These are phyloP conservation scores for Neltuma alba DNA, from an alignment of 306 rosid genomes.

Conservation along the genomic window DNA sequence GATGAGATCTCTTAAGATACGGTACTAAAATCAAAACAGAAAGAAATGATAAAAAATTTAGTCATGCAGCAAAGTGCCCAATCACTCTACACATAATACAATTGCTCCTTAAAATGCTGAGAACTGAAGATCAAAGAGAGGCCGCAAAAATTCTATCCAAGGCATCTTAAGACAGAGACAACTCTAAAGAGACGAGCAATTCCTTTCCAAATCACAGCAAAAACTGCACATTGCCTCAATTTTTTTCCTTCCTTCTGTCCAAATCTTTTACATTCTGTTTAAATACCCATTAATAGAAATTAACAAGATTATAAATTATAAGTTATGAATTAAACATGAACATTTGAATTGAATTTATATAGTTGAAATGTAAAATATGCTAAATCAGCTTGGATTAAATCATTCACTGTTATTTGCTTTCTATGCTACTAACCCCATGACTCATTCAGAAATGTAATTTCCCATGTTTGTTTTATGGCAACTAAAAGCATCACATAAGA, in stretches of 20 bases:
- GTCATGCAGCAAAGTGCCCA: neutral
- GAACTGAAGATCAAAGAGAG: neutral
- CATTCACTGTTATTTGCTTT: neutral
- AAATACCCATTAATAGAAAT: constrained; percentile 2
- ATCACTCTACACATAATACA: neutral
- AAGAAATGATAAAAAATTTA: neutral
- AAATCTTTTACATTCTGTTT: constrained; percentile 11
- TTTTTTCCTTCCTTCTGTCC: constrained; percentile 4
- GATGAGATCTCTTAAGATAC: neutral
- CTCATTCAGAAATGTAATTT: neutral
- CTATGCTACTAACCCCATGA: neutral
- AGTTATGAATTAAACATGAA: neutral
- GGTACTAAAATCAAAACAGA: neutral
- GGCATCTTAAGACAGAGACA: constrained; percentile 4
- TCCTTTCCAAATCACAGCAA: constrained; percentile 21
- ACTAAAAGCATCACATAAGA: neutral
- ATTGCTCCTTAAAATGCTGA: neutral
- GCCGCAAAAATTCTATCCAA: constrained; percentile 3
- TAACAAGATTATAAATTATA: neutral
- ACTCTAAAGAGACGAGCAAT: neutral
- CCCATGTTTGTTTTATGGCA: neutral
- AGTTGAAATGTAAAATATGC: neutral
- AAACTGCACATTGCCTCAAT: neutral
- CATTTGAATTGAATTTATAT: neutral
- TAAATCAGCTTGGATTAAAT: neutral